Evolutionary conservation across 2,329 filamentous ascomycete genomes (phyloP).

Genomic region (Lecanicillium sp.): DNA sequence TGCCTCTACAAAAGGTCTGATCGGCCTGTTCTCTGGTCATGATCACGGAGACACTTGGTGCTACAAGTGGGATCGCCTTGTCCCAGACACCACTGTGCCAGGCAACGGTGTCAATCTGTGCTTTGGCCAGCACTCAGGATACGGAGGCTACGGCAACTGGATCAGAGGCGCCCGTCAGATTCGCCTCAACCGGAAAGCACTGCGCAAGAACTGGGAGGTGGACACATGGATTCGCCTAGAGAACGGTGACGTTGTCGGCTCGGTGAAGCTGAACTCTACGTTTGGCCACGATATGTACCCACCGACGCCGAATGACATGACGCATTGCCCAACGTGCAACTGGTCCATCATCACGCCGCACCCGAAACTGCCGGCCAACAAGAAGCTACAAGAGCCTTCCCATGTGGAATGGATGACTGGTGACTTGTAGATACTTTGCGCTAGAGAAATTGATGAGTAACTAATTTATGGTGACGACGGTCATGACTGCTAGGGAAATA

Average conservation of each 20-base stretch:
- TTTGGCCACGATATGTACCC: constrained; percentile 53
- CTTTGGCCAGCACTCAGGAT: constrained; percentile 62
- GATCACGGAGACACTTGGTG: constrained; percentile 61
- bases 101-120: constrained; percentile 44
- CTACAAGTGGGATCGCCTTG: constrained; percentile 39
- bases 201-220: constrained; percentile 33
- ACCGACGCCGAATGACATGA: constrained; percentile 32
- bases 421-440: background rate
- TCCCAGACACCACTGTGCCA: constrained; percentile 26
- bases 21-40: constrained; percentile 58
- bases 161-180: constrained; percentile 55
- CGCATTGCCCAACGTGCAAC: constrained; percentile 21
- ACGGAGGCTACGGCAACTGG: constrained; percentile 64
- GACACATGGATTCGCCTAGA: constrained; percentile 59
- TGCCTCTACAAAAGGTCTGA: constrained; percentile 45
- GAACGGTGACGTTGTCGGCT: constrained; percentile 43
- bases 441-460: too few relatives aligned
- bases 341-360: constrained; percentile 14
- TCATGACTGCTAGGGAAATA: too few relatives aligned
- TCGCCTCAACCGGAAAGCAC: constrained; percentile 36
- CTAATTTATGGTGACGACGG: too few relatives aligned
- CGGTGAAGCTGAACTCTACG: constrained; percentile 51
- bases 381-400: background rate
- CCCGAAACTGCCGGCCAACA: background rate
- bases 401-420: constrained; percentile 1